Conservation (phyloP, 2,329 filamentous ascomycete genomes). For the Pyrenochaeta sp. region DNA sequence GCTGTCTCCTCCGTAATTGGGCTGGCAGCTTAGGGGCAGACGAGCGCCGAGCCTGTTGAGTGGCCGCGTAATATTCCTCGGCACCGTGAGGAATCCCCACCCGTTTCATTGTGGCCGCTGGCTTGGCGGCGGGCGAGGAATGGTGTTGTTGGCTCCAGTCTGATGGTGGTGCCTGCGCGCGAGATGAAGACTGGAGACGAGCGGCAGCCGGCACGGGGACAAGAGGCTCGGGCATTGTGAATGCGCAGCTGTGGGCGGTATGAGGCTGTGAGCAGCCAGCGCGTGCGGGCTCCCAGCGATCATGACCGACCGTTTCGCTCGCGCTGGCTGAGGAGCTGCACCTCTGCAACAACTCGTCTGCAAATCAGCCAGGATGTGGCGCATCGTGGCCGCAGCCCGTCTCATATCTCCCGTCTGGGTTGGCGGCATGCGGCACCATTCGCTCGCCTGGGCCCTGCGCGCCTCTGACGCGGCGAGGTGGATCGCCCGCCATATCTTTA, state of each 20-base stretch:
- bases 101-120: constrained; percentile 23
- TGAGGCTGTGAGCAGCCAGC: too few species aligned
- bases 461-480: constrained; percentile 6
- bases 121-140: constrained; percentile 26
- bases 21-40: constrained; percentile 23
- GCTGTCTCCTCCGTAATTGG: constrained; percentile 31
- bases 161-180: neutral
- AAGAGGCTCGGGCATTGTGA: neutral
- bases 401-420: too few species aligned
- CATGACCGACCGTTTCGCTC: neutral
- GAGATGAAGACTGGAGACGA: constrained; percentile 3
- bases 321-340: constrained; percentile 6
- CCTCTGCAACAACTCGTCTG: too few species aligned
- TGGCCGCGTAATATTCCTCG: constrained; percentile 39
- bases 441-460: constrained; percentile 3
- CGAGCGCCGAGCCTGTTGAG: constrained; percentile 28
- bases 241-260: too few species aligned
- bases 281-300: neutral
- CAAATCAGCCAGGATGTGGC: constrained; percentile 10
- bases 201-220: neutral
- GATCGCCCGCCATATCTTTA: neutral
- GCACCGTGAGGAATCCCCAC: constrained; percentile 27
- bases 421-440: too few species aligned
- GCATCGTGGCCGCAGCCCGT: too few species aligned
- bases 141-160: constrained; percentile 12